These are phyloP conservation scores for Dendrocalamus latiflorus DNA, from an alignment of 202 grass and related monocot genomes.

Conservation along the genomic window DNA sequence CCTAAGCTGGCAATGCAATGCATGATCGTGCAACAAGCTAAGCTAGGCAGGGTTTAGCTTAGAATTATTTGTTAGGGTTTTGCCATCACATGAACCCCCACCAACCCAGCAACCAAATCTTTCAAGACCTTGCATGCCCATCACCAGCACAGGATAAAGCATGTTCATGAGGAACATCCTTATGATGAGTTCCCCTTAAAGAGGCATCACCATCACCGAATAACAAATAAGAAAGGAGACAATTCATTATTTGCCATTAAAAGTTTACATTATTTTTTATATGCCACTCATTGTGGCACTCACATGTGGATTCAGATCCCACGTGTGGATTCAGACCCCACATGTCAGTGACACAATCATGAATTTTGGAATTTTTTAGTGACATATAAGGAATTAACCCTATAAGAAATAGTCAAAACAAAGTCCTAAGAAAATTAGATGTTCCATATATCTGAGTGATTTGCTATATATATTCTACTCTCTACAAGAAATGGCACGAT, in stretches of 20 bases:
- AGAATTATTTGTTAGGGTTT: conserved; percentile 39
- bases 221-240: neutral
- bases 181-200: conserved; percentile 49
- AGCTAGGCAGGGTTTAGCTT: neutral
- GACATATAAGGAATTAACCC: too few relatives aligned
- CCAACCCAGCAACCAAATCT: conserved; percentile 63
- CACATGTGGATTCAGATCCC: too few relatives aligned
- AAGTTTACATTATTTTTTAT: too few relatives aligned
- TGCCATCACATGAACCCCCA: conserved; percentile 61
- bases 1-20: conserved; percentile 1
- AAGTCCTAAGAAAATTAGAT: neutral
- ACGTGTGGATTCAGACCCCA: too few relatives aligned
- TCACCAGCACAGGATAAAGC: conserved; percentile 50
- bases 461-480: neutral
- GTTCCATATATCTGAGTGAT: neutral
- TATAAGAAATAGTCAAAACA: neutral
- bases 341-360: too few relatives aligned
- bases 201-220: conserved; percentile 40
- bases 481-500: neutral
- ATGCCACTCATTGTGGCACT: too few relatives aligned
- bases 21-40: neutral
- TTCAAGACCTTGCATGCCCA: conserved; percentile 51
- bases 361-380: too few relatives aligned
- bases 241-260: too few relatives aligned
- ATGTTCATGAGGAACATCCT: conserved; percentile 29